Evolutionary conservation across 1,139 yeast species (phyloP).

Genomic region (Wickerhamomyces sp.): DNA sequence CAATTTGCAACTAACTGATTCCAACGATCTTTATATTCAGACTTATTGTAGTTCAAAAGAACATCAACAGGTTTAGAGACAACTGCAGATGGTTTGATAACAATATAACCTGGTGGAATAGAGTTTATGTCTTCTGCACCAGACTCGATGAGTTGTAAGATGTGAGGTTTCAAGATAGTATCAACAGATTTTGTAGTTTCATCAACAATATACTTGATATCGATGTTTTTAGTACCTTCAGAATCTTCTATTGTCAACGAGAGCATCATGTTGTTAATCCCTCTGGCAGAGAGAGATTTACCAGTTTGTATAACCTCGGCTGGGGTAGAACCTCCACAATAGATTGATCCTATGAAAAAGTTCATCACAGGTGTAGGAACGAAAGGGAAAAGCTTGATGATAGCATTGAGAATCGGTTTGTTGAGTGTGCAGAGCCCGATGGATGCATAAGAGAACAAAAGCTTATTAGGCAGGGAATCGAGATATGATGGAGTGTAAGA

Average conservation of each 20-base stretch:
- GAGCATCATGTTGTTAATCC: constrained; percentile 91
- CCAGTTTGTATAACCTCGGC: constrained; percentile 71
- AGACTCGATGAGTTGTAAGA: constrained; percentile 43
- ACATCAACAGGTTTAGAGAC: constrained; percentile 72
- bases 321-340: constrained; percentile 87
- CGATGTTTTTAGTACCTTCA: constrained; percentile 62
- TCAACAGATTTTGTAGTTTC: constrained; percentile 67
- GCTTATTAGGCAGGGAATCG: constrained; percentile 29
- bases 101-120: constrained; percentile 78
- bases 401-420: constrained; percentile 54
- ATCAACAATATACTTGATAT: constrained; percentile 58
- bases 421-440: constrained; percentile 67
- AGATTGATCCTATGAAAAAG: constrained; percentile 71
- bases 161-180: constrained; percentile 70
- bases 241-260: constrained; percentile 92
- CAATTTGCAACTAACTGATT: constrained; percentile 63
- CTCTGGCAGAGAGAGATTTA: constrained; percentile 57
- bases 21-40: constrained; percentile 52
- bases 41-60: constrained; percentile 56
- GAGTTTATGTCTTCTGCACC: constrained; percentile 50
- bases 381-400: constrained; percentile 66
- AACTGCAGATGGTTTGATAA: constrained; percentile 91
- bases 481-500: constrained; percentile 24
- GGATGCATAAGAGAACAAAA: constrained; percentile 54
- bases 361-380: constrained; percentile 71